Conservation (phyloP, 352 stramenopile species). For the Phytopythium boreale region DNA sequence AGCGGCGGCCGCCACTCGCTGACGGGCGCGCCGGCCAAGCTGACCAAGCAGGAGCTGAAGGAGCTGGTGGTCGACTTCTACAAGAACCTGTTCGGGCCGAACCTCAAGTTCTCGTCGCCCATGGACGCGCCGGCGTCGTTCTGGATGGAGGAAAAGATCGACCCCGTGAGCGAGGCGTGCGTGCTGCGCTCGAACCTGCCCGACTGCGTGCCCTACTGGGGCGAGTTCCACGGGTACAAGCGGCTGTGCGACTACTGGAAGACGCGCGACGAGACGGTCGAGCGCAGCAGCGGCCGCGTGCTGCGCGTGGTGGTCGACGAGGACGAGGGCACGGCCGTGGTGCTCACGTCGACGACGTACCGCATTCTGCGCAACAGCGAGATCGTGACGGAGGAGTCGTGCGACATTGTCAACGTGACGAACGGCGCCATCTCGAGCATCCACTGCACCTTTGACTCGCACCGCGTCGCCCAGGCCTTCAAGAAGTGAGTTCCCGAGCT, state of each 20-base stretch:
- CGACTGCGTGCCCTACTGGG: conserved; percentile 84
- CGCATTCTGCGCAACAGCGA: conserved; percentile 86
- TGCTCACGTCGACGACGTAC: conserved; percentile 87
- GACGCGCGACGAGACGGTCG: conserved; percentile 83
- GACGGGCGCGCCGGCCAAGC: conserved; percentile 30
- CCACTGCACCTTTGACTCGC: conserved; percentile 88
- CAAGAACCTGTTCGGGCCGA: conserved; percentile 71
- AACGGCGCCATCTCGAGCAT: conserved; percentile 76
- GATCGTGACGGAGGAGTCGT: conserved; percentile 83
- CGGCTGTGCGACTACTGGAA: conserved; percentile 87
- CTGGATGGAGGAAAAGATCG: conserved; percentile 86
- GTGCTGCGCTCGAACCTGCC: conserved; percentile 85
- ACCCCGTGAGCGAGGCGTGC: conserved; percentile 61
- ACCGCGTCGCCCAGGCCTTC: conserved; percentile 79
- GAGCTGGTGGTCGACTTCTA: conserved; percentile 77
- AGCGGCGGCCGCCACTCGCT: conserved; percentile 11
- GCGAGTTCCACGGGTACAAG: conserved; percentile 87
- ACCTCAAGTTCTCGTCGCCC: conserved; percentile 76
- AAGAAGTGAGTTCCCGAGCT: conserved; percentile 57
- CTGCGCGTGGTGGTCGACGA: conserved; percentile 82
- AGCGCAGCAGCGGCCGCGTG: conserved; percentile 78
- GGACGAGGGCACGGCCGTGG: conserved; percentile 83
- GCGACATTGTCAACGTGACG: conserved; percentile 80
- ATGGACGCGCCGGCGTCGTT: conserved; percentile 73
- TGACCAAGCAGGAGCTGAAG: conserved; percentile 74